phyloP scores from a whole-genome alignment of 495 filamentous ascomycete genomes.

The Penicillium pulvis region DNA sequence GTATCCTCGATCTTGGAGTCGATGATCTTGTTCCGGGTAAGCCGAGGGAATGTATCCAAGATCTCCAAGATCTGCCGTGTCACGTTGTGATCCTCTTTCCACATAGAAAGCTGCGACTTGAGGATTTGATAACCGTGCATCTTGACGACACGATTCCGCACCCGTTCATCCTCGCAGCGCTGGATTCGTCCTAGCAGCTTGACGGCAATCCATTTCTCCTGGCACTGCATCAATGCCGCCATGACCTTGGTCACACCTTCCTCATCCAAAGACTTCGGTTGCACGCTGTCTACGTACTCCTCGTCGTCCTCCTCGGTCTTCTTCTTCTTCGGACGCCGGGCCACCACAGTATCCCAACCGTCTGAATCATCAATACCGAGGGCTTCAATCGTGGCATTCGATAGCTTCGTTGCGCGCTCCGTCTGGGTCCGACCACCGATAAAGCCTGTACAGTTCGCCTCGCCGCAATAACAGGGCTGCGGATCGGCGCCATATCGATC shows the following conservation, averaged over 20 bases:
- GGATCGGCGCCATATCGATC: constrained; percentile 97
- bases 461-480: constrained; percentile 94
- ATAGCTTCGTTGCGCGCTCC: constrained; percentile 88
- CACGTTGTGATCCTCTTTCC: constrained; percentile 86
- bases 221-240: constrained; percentile 97
- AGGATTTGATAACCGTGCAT: constrained; percentile 98
- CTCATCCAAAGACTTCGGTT: constrained; percentile 82
- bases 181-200: constrained; percentile 91
- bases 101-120: constrained; percentile 78
- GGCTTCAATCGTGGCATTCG: constrained; percentile 88
- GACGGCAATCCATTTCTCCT: constrained; percentile 99
- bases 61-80: constrained; percentile 89
- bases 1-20: constrained; percentile 93
- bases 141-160: constrained; percentile 84
- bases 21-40: constrained; percentile 96
- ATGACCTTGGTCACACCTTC: constrained; percentile 95
- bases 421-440: constrained; percentile 98
- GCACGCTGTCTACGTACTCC: constrained; percentile 90
- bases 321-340: constrained; percentile 89
- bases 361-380: constrained; percentile 94
- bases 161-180: constrained; percentile 83
- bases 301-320: constrained; percentile 94
- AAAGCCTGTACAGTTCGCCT: constrained; percentile 92
- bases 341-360: constrained; percentile 84
- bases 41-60: constrained; percentile 81